phyloP scores from a whole-genome alignment of 805 yeast genomes.

The Brettanomyces anomalus region DNA sequence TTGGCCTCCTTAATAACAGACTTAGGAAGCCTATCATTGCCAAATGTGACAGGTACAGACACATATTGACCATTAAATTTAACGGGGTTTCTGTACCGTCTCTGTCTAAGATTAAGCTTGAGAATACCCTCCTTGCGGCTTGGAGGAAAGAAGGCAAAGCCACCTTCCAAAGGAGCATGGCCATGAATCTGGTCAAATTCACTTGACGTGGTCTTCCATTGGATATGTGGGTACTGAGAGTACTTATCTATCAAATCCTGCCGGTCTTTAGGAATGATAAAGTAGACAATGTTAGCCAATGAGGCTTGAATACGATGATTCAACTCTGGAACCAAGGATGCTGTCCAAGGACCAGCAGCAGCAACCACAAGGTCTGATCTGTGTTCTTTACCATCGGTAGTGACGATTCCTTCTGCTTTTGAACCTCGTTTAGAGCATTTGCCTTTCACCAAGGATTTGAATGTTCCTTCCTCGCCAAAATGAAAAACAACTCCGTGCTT shows the following conservation, averaged over 20 bases:
- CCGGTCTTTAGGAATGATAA: constrained; percentile 15
- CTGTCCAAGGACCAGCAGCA: constrained; percentile 17
- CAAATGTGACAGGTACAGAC: constrained; percentile 7
- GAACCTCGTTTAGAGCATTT: background rate
- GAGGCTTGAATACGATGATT: constrained; percentile 13
- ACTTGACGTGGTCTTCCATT: constrained; percentile 11
- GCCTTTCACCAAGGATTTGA: constrained; percentile 4
- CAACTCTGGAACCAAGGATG: constrained; percentile 10
- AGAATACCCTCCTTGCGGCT: constrained; percentile 10
- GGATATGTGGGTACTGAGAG: constrained; percentile 13
- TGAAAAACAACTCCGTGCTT: constrained; percentile 13
- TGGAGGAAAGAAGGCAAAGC: constrained; percentile 12
- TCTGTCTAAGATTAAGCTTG: constrained; percentile 10
- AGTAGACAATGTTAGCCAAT: constrained; percentile 12
- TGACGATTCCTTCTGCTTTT: constrained; percentile 15
- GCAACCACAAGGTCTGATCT: constrained; percentile 13
- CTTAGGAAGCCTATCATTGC: constrained; percentile 10
- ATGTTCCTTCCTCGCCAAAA: constrained; percentile 11
- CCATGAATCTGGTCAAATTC: constrained; percentile 8
- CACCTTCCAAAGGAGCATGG: constrained; percentile 9
- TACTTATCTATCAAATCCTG: constrained; percentile 17
- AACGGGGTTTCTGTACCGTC: constrained; percentile 7
- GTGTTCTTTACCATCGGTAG: constrained; percentile 16
- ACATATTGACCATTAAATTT: constrained; percentile 2
- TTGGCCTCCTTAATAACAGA: constrained; percentile 11